Base-by-base conservation (phyloP, 2,329 filamentous ascomycete genomes). In the Colletotrichum sidae region DNA sequence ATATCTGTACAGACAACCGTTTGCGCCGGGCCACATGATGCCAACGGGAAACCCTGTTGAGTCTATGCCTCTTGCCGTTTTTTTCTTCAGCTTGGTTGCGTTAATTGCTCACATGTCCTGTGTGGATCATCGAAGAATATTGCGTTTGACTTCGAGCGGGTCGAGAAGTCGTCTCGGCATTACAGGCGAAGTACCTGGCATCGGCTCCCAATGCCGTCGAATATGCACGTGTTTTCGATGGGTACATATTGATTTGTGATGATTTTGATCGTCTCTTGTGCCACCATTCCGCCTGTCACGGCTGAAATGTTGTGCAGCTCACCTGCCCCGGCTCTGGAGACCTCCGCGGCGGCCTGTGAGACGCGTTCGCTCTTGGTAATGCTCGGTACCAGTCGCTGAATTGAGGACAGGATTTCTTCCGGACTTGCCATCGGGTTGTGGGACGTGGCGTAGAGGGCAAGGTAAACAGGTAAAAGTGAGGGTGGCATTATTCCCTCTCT, bases 261-360 rank as follows among this genome's bases (percentile, higher is more conserved):
- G 63, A 95, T 87, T 77, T 99, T 99, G 80, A 99, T 96, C 68
- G 95, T 88, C 80, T 99, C 96, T 78, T 99, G 96, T n/a, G 95
- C 93, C 52, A 96, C 91, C 82, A 99, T 91, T 3, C 96, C 96
- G 37, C 96, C 96, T 1, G 90, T 91, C 60, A 97, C 80, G 34
- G 94, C 90, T 38, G 94, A 92, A 60, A 96, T 92, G 75, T 97
- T 98, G 81, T 99, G 96, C 65, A 99, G 81, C 77, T 99, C 96
- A 58, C 89, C 92, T 35, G 93, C 92, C 52, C 88, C 89, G 41
- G 93, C 92, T 65, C 96, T 88, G 39, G 90, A 87, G 47, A 93
- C 83, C 76, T 94, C 92, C 65, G 88, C 81, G 1, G 88, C 84
- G 12, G 86, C 83, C 70, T 88, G 80, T 33, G 74, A 65, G 34